These are phyloP conservation scores for Lumnitzera racemosa DNA, from an alignment of 345 rosid species.

Conservation along the genomic window DNA sequence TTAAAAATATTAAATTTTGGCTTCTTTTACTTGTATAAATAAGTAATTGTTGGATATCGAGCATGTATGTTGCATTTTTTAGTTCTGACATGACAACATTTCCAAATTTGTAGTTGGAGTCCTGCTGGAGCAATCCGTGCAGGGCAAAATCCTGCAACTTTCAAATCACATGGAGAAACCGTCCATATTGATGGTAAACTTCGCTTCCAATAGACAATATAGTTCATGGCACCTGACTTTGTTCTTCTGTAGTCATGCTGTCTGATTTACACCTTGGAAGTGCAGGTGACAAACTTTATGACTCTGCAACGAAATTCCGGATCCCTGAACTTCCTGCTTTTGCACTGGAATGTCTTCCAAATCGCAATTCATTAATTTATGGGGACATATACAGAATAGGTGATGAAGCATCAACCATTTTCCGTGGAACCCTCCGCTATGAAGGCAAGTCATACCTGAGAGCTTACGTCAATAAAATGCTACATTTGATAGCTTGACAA, in stretches of 20 bases:
- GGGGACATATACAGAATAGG: slow-evolving; percentile 70
- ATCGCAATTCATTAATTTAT: slow-evolving; percentile 74
- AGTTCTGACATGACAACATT: neutral
- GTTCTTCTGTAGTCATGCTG: neutral
- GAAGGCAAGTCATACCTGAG: slow-evolving; percentile 48
- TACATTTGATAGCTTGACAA: neutral
- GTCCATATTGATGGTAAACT: slow-evolving; percentile 59
- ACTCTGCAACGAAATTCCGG: slow-evolving; percentile 55
- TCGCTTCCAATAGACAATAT: neutral
- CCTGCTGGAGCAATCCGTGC: slow-evolving; percentile 88
- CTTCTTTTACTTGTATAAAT: neutral
- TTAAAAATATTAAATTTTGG: too few species aligned
- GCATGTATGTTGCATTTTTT: neutral
- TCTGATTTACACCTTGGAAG: slow-evolving; percentile 10
- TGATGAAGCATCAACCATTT: slow-evolving; percentile 72
- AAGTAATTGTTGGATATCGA: neutral
- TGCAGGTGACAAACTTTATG: slow-evolving; percentile 66
- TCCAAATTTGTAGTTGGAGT: slow-evolving; percentile 59
- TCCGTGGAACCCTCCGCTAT: slow-evolving; percentile 91
- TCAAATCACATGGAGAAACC: slow-evolving; percentile 43
- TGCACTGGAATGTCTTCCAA: slow-evolving; percentile 87
- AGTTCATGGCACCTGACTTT: neutral
- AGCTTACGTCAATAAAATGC: neutral
- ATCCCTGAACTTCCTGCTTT: slow-evolving; percentile 85
- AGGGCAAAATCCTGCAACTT: slow-evolving; percentile 79